Percentiles rank a stretch among this genome's conserved stretches.
Conservation (phyloP, 2,329 filamentous ascomycete genomes). For the Claviceps purpurea region DNA sequence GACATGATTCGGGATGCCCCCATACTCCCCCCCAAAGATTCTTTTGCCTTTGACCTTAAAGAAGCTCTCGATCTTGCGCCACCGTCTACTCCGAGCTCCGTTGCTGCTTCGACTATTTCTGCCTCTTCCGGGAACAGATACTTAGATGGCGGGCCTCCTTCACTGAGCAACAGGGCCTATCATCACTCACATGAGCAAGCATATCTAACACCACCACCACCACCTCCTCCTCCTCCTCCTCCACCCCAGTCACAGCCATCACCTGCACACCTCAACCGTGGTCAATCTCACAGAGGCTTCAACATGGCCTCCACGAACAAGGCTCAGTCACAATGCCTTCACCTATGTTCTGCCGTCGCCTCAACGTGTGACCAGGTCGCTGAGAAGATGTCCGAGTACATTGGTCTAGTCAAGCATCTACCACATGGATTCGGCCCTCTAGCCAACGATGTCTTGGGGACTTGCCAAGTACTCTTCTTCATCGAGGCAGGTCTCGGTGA, state of each 20-base stretch:
- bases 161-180: background rate
- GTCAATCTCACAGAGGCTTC: conserved; percentile 1
- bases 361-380: conserved; percentile 49
- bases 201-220: background rate
- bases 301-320: conserved; percentile 11
- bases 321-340: conserved; percentile 20
- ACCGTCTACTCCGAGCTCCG: conserved; percentile 3
- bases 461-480: conserved; percentile 52
- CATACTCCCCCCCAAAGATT: conserved; percentile 2
- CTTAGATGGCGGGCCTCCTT: conserved; percentile 3
- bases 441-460: conserved; percentile 53
- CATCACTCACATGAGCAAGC: background rate
- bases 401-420: conserved; percentile 41
- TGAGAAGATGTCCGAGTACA: conserved; percentile 50
- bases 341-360: conserved; percentile 44
- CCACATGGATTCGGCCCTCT: conserved; percentile 44
- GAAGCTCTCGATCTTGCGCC: conserved; percentile 6
- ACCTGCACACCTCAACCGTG: background rate
- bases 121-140: conserved; percentile 1
- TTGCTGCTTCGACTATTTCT: conserved; percentile 3
- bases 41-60: conserved; percentile 6
- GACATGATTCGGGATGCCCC: background rate
- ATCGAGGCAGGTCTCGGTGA: conserved; percentile 53
- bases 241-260: background rate
- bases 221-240: background rate